These are phyloP conservation scores for Thuidium tamariscinum DNA, from an alignment of 225 moss, liverwort and hornwort species.

Conservation along the genomic window DNA sequence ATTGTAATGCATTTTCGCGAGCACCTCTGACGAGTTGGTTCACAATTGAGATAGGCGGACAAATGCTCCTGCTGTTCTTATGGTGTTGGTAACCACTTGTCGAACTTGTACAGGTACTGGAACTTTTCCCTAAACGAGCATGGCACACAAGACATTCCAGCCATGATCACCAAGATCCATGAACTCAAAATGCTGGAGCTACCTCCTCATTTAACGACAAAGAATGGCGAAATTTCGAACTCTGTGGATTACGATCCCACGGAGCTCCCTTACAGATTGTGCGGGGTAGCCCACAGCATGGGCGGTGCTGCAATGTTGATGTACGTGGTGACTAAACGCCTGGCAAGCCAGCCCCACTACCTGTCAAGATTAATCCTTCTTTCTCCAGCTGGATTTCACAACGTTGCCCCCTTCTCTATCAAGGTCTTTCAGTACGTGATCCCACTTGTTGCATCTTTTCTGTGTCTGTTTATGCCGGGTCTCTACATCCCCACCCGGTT, in stretches of 20 bases:
- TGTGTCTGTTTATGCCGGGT: conserved; percentile 60
- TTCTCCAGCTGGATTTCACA: conserved; percentile 86
- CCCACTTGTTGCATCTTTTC: conserved; percentile 28
- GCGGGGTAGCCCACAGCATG: conserved; percentile 83
- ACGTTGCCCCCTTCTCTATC: conserved; percentile 32
- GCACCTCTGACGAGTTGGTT: not conserved
- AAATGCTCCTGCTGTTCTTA: not conserved
- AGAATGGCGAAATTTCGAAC: not conserved
- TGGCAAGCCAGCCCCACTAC: conserved; percentile 62
- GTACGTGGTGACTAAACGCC: conserved; percentile 58
- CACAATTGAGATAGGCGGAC: not conserved
- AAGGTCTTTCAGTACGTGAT: conserved; percentile 4
- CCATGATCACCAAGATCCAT: conserved; percentile 74
- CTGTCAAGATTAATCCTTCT: conserved; percentile 66
- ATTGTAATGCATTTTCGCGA: not conserved
- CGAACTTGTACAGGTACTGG: conserved; percentile 61
- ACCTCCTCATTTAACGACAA: conserved; percentile 6
- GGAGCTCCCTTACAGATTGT: conserved; percentile 60
- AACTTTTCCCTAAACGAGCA: conserved; percentile 81
- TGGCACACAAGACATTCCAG: conserved; percentile 74
- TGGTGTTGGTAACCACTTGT: not conserved
- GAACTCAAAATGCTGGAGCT: conserved; percentile 74
- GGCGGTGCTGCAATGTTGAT: conserved; percentile 80
- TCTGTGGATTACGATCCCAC: conserved; percentile 20
- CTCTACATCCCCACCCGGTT: conserved; percentile 84